Conservation (phyloP, 257 asterid genomes). For the Fraxinus excelsior region DNA sequence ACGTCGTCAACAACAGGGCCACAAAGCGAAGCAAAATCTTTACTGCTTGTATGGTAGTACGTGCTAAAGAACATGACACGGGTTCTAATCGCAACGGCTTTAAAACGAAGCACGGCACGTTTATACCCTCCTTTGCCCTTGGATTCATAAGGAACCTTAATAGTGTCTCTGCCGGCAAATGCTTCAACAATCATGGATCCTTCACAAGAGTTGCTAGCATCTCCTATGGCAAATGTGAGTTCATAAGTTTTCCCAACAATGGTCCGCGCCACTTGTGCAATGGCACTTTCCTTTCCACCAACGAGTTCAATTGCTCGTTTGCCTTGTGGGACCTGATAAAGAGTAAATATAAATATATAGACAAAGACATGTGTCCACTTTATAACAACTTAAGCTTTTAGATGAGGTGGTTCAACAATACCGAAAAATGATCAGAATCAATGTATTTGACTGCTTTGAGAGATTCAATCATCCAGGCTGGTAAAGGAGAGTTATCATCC, state of each 20-base stretch:
- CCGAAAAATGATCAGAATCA: conserved; percentile 80
- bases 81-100: conserved; percentile 58
- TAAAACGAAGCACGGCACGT: conserved; percentile 74
- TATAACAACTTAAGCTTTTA: not conserved
- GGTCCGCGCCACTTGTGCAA: conserved; percentile 82
- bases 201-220: conserved; percentile 86
- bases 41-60: conserved; percentile 79
- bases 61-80: conserved; percentile 89
- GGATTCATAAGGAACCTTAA: conserved; percentile 78
- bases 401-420: not conserved
- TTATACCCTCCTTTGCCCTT: conserved; percentile 90
- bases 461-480: conserved; percentile 98
- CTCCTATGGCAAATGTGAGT: conserved; percentile 81
- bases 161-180: conserved; percentile 72
- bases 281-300: conserved; percentile 93
- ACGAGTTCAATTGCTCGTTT: conserved; percentile 88
- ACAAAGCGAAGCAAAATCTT: conserved; percentile 86
- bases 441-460: conserved; percentile 90
- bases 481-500: conserved; percentile 88
- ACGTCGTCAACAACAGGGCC: conserved; percentile 92
- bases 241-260: conserved; percentile 59
- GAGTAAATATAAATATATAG: not conserved
- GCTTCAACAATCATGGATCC: conserved; percentile 97
- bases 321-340: conserved; percentile 53
- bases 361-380: not conserved